These are phyloP conservation scores for Malassezia japonica DNA, from an alignment of 1,284 basidiomycete species.

Conservation along the genomic window DNA sequence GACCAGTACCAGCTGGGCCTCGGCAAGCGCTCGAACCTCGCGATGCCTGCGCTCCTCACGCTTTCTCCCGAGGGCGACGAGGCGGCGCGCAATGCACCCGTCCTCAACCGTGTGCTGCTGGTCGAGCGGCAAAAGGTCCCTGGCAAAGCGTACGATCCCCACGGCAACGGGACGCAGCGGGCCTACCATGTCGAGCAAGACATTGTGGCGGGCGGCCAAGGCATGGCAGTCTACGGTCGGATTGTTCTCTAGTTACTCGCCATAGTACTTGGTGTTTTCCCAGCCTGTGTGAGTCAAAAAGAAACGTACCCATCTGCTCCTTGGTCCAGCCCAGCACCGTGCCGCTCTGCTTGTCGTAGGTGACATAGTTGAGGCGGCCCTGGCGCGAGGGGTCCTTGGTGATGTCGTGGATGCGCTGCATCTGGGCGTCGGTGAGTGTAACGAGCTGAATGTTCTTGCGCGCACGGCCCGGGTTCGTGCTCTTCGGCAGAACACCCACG, in stretches of 20 bases:
- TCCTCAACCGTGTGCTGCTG: conserved; percentile 8
- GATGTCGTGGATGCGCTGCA: conserved; percentile 40
- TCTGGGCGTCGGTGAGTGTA: conserved; percentile 58
- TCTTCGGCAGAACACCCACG: conserved; percentile 29
- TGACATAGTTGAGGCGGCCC: conserved; percentile 18
- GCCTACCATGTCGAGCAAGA: conserved; percentile 4
- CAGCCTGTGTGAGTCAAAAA: too few species aligned
- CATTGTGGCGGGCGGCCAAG: conserved; percentile 11
- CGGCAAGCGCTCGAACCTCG: conserved; percentile 65
- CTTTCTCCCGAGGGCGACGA: conserved; percentile 44
- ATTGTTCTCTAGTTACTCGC: background rate
- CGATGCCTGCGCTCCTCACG: conserved; percentile 58
- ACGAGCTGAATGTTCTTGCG: conserved; percentile 63
- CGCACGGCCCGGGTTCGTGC: conserved; percentile 60
- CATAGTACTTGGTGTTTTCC: conserved; percentile 9
- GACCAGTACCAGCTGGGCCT: conserved; percentile 55
- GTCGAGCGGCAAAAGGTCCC: conserved; percentile 4
- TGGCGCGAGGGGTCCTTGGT: conserved; percentile 23
- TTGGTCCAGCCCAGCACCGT: conserved; percentile 25
- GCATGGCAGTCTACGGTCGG: conserved; percentile 9
- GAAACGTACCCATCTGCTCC: conserved; percentile 31
- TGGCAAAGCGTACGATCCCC: background rate
- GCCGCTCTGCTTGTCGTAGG: conserved; percentile 19
- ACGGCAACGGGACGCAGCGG: background rate
- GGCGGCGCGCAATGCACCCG: background rate